Evolutionary conservation across 192 early-diverging fungal genomes (phyloP).

Genomic region (Linnemannia exigua): DNA sequence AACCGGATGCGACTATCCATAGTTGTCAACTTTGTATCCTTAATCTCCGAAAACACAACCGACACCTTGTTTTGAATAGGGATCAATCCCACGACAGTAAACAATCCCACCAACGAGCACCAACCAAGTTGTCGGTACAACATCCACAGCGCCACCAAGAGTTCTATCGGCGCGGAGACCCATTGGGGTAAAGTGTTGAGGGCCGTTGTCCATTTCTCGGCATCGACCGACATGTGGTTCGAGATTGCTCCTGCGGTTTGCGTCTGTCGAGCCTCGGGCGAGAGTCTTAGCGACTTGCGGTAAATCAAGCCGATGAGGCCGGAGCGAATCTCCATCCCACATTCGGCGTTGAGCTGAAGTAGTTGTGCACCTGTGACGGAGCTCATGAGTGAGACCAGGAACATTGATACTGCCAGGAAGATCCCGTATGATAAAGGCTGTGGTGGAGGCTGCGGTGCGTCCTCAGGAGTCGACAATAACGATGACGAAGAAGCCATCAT

Average conservation of each 20-base stretch:
- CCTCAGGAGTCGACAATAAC: no score
- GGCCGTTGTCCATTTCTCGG: constrained; percentile 66
- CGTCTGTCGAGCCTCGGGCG: constrained; percentile 58
- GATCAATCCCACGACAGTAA: constrained; percentile 26
- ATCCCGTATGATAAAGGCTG: constrained; percentile 18
- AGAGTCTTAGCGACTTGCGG: constrained; percentile 82
- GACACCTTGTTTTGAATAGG: constrained; percentile 33
- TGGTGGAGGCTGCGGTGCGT: neutral
- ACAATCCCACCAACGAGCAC: constrained; percentile 29
- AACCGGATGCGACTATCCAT: constrained; percentile 50
- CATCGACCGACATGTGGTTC: constrained; percentile 78
- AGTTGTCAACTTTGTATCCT: constrained; percentile 22
- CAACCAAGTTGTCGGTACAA: constrained; percentile 42
- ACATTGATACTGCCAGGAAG: constrained; percentile 30
- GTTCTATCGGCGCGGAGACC: constrained; percentile 60
- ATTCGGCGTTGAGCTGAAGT: constrained; percentile 32
- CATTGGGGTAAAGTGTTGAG: constrained; percentile 40
- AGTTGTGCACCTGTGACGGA: constrained; percentile 27
- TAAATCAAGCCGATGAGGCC: constrained; percentile 71
- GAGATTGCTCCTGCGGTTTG: constrained; percentile 44
- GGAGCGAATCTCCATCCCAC: constrained; percentile 48
- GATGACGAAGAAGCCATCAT: constrained; percentile 21
- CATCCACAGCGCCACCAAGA: constrained; percentile 39
- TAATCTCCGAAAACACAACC: constrained; percentile 26
- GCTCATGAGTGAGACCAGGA: constrained; percentile 24